Evolutionary conservation across 169 alveolate species (phyloP).

Genomic region (Plasmodium reichenowi): DNA sequence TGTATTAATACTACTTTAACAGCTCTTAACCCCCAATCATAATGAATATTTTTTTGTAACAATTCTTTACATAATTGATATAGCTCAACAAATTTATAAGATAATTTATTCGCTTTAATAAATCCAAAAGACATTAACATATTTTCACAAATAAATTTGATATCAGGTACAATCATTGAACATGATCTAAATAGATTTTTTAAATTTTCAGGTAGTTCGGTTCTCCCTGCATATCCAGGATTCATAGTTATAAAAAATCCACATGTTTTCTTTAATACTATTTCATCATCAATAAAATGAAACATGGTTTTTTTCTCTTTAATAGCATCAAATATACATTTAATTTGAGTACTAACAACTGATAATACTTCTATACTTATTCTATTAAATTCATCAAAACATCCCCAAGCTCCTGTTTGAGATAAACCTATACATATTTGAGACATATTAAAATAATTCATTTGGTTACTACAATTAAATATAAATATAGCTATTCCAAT

Average conservation of each 20-base stretch:
- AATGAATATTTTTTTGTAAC: slow-evolving; percentile 94
- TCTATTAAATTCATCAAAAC: slow-evolving; percentile 98
- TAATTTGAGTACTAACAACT: slow-evolving; percentile 97
- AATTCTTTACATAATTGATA: slow-evolving; percentile 91
- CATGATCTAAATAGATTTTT: slow-evolving; percentile 96
- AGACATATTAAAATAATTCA: slow-evolving; percentile 94
- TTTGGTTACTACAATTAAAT: slow-evolving; percentile 95
- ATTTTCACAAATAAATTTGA: slow-evolving; percentile 95
- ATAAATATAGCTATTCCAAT: slow-evolving; percentile 96
- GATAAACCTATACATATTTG: slow-evolving; percentile 96
- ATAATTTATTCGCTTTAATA: slow-evolving; percentile 92
- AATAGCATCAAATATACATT: slow-evolving; percentile 94
- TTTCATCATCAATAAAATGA: slow-evolving; percentile 87
- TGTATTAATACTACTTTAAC: slow-evolving; percentile 95
- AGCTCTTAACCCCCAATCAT: slow-evolving; percentile 98
- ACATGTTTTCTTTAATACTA: slow-evolving; percentile 83
- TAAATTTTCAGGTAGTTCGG: slow-evolving; percentile 97
- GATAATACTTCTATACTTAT: slow-evolving; percentile 96
- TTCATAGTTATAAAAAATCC: slow-evolving; percentile 94
- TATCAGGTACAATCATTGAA: slow-evolving; percentile 98
- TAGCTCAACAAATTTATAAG: slow-evolving; percentile 94
- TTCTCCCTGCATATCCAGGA: slow-evolving; percentile 99
- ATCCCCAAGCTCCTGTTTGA: slow-evolving; percentile 98
- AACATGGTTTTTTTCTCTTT: slow-evolving; percentile 86
- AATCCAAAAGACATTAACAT: slow-evolving; percentile 98